Conservation (phyloP, 805 yeast genomes). For the Saturnispora saitoi region DNA sequence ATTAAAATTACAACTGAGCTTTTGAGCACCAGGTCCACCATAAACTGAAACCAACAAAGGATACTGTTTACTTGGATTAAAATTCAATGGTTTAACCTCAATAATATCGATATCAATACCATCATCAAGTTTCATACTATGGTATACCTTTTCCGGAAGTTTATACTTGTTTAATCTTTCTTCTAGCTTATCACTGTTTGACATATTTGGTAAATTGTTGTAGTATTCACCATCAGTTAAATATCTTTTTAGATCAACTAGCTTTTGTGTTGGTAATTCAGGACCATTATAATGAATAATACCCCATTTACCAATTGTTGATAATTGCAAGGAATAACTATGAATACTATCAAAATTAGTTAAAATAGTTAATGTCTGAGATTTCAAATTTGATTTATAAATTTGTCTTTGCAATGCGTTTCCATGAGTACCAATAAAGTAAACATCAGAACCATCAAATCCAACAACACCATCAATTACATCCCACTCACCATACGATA, state of each 20-base stretch:
- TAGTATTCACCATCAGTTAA: slow-evolving; percentile 9
- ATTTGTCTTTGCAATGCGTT: slow-evolving; percentile 53
- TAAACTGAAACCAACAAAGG: slow-evolving; percentile 63
- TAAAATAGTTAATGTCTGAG: slow-evolving; percentile 18
- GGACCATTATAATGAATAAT: slow-evolving; percentile 42
- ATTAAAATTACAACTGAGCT: slow-evolving; percentile 37
- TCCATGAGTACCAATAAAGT: slow-evolving; percentile 49
- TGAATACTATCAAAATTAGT: slow-evolving; percentile 32
- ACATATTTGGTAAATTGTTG: slow-evolving; percentile 13
- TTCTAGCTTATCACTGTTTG: slow-evolving; percentile 11
- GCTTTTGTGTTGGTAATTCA: slow-evolving; percentile 36
- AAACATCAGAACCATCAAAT: slow-evolving; percentile 42
- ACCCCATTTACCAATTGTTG: slow-evolving; percentile 49
- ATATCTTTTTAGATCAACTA: slow-evolving; percentile 26
- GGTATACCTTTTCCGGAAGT: slow-evolving; percentile 43
- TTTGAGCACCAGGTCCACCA: slow-evolving; percentile 78
- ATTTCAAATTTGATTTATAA: slow-evolving; percentile 37
- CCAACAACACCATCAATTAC: slow-evolving; percentile 41
- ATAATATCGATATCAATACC: slow-evolving; percentile 41
- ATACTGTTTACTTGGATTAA: slow-evolving; percentile 37
- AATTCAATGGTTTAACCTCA: slow-evolving; percentile 54
- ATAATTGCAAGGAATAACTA: slow-evolving; percentile 42
- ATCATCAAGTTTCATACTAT: slow-evolving; percentile 24
- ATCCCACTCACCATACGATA: slow-evolving; percentile 45
- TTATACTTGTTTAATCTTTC: slow-evolving; percentile 28